Percentiles rank a stretch among this genome's conserved stretches.
phyloP scores from a whole-genome alignment of 1,284 basidiomycete genomes.

The Cutaneotrichosporon cutaneum region DNA sequence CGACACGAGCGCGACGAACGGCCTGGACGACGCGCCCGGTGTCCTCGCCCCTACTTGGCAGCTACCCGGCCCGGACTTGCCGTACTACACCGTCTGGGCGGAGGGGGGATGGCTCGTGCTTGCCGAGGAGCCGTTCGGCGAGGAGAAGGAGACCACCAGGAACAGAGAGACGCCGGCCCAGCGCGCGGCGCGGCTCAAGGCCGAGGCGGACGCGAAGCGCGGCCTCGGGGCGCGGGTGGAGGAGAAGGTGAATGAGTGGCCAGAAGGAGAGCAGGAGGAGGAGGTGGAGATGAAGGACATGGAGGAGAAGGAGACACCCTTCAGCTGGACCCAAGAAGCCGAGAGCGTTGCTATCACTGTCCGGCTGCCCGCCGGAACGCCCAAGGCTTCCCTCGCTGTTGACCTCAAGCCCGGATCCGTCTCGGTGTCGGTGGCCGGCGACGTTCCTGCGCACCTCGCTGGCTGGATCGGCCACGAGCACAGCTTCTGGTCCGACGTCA shows the following conservation, averaged over 20 bases:
- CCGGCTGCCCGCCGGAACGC: slow-evolving; percentile 68
- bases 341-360: slow-evolving; percentile 80
- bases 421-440: slow-evolving; percentile 25
- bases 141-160: slow-evolving; percentile 23
- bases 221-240: slow-evolving; percentile 37
- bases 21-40: slow-evolving; percentile 43
- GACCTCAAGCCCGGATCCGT: slow-evolving; percentile 62
- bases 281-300: slow-evolving; percentile 18
- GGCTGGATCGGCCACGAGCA: slow-evolving; percentile 58
- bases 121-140: slow-evolving; percentile 32
- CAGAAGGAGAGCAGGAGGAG: slow-evolving; percentile 1
- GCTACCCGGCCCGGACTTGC: slow-evolving; percentile 68
- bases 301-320: slow-evolving; percentile 58
- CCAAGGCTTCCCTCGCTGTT: slow-evolving; percentile 65
- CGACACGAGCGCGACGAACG: slow-evolving; percentile 22
- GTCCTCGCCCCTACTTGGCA: slow-evolving; percentile 61
- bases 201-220: slow-evolving; percentile 27
- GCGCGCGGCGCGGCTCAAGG: slow-evolving; percentile 21
- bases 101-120: slow-evolving; percentile 42
- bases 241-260: slow-evolving; percentile 1
- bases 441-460: slow-evolving; percentile 56
- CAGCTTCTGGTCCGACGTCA: slow-evolving; percentile 72
- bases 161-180: slow-evolving; percentile 22
- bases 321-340: slow-evolving; percentile 85
- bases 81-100: slow-evolving; percentile 53